Conservation (phyloP, 2,329 filamentous ascomycete species). For the Sclerotinia glacialis region DNA sequence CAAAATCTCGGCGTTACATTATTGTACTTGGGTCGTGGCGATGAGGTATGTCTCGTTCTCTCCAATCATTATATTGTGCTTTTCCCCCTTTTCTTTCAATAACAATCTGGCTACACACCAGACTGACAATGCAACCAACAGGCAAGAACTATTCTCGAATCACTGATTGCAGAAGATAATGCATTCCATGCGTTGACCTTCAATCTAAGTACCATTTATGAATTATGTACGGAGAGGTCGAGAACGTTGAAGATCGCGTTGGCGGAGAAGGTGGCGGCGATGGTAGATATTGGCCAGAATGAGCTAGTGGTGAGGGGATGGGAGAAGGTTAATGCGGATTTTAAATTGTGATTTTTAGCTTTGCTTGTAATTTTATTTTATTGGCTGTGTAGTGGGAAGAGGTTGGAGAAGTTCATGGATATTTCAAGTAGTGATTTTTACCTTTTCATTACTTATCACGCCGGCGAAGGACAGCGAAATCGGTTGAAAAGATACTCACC, state of each 20-base stretch:
- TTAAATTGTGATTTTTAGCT: constrained; percentile 32
- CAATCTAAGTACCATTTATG: constrained; percentile 88
- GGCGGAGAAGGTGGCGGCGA: constrained; percentile 63
- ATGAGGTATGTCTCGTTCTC: too few relatives aligned
- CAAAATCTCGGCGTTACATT: constrained; percentile 84
- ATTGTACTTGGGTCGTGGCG: constrained; percentile 75
- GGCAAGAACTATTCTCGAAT: constrained; percentile 66
- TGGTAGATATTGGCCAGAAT: constrained; percentile 15
- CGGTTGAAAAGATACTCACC: neutral
- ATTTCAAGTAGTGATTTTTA: neutral
- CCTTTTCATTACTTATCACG: neutral
- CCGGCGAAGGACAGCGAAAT: neutral
- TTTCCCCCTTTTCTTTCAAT: neutral
- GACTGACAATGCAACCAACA: constrained; percentile 39
- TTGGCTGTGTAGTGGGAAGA: too few relatives aligned
- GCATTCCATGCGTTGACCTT: constrained; percentile 80
- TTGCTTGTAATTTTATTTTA: neutral
- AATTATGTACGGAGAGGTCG: constrained; percentile 79
- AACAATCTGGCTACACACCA: neutral
- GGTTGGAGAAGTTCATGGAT: neutral
- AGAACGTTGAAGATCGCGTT: constrained; percentile 67
- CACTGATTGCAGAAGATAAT: constrained; percentile 58
- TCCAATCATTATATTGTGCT: too few relatives aligned
- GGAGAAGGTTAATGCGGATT: constrained; percentile 40
- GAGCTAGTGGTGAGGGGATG: constrained; percentile 26